Evolutionary conservation across 768 basidiomycete species (phyloP).

Genomic region (Leccinum subtestaceum): DNA sequence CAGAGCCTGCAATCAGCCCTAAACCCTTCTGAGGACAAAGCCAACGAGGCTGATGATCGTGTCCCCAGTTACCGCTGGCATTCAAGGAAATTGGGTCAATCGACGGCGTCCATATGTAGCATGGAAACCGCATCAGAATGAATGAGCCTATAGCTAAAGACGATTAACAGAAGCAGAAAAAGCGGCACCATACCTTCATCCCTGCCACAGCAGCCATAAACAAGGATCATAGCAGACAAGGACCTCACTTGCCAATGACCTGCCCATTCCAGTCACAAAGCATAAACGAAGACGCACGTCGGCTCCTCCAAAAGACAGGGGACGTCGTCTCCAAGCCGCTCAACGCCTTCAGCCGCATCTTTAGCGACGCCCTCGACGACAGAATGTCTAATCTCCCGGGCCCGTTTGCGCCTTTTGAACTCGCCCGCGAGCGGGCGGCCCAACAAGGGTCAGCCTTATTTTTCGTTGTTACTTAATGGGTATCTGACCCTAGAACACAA

Average conservation of each 20-base stretch:
- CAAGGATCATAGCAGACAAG: no score
- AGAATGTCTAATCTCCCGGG: slow-evolving; percentile 64
- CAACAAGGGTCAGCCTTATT: slow-evolving; percentile 32
- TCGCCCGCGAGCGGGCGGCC: slow-evolving; percentile 50
- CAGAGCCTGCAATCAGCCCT: no score
- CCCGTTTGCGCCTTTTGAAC: slow-evolving; percentile 66
- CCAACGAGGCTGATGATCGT: background rate
- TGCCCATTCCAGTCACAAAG: slow-evolving; percentile 6
- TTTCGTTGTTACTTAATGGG: background rate
- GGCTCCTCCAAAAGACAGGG: slow-evolving; percentile 85
- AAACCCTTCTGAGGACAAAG: background rate
- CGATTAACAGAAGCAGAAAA: no score
- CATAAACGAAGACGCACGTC: slow-evolving; percentile 66
- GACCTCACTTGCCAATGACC: no score
- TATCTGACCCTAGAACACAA: no score
- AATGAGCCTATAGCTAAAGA: no score
- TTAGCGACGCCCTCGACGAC: slow-evolving; percentile 79
- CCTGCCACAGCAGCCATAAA: no score
- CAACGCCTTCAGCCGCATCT: slow-evolving; percentile 84
- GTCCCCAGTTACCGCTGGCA: background rate
- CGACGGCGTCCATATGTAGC: no score
- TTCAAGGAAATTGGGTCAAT: no score
- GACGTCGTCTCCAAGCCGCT: slow-evolving; percentile 89
- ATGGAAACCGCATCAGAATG: no score
- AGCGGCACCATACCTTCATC: no score